Percentiles rank a stretch among this genome's conserved stretches.
phyloP scores from a whole-genome alignment of 371 early-diverging fungal genomes.

The Modicella reniformis region DNA sequence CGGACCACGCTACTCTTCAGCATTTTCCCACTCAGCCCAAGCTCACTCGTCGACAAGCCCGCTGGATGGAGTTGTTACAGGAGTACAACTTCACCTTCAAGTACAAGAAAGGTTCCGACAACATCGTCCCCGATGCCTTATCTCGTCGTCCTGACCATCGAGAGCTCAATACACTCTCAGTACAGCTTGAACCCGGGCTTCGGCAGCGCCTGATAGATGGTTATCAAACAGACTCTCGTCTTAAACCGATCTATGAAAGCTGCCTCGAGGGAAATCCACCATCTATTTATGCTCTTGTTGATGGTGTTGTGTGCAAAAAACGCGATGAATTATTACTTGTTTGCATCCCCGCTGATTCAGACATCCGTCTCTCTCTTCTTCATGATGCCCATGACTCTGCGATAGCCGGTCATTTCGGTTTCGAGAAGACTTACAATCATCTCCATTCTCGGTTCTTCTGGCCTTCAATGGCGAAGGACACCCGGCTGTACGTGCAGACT shows the following conservation, averaged over 20 bases:
- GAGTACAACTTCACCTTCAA: too few relatives aligned
- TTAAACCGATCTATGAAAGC: not conserved
- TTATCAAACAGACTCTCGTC: not conserved
- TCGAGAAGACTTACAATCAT: not conserved
- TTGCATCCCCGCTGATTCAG: too few relatives aligned
- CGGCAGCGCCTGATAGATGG: not conserved
- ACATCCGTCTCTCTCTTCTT: too few relatives aligned
- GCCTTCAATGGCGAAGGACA: not conserved
- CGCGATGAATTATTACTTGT: too few relatives aligned
- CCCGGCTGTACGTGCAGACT: not conserved
- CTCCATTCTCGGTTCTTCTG: not conserved
- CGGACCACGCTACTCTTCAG: too few relatives aligned
- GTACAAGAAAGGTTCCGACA: too few relatives aligned
- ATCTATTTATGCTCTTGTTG: not conserved
- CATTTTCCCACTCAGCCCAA: too few relatives aligned
- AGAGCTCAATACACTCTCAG: not conserved
- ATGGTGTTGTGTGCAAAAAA: not conserved
- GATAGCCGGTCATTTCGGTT: not conserved
- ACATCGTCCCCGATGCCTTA: too few relatives aligned
- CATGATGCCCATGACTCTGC: conserved; percentile 11
- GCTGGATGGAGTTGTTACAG: too few relatives aligned
- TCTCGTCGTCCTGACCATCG: too few relatives aligned
- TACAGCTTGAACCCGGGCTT: not conserved
- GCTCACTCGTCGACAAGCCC: too few relatives aligned
- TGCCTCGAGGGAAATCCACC: not conserved